phyloP scores from a whole-genome alignment of 2,329 filamentous ascomycete species.

The Colletotrichum brevisporum region DNA sequence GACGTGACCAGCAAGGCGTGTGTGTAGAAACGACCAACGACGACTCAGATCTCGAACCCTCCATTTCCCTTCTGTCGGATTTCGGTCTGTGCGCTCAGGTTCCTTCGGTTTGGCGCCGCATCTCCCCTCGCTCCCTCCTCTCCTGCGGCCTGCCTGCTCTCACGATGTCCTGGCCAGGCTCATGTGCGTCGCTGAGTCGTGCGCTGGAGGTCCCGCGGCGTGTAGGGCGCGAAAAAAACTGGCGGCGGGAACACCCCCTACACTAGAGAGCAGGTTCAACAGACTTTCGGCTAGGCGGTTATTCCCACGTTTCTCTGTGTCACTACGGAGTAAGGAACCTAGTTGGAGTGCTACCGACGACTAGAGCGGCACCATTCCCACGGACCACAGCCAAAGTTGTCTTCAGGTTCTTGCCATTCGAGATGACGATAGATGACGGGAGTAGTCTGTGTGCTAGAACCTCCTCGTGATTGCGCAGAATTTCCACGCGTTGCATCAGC shows the following conservation, averaged over 20 bases:
- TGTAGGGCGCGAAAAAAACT: not conserved
- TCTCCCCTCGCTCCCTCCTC: not conserved
- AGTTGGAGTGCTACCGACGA: not conserved
- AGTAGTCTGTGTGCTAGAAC: not conserved
- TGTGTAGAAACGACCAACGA: slow-evolving; percentile 17
- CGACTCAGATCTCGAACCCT: slow-evolving; percentile 30
- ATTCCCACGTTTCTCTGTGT: slow-evolving; percentile 14
- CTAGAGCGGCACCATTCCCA: not conserved
- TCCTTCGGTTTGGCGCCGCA: slow-evolving; percentile 20
- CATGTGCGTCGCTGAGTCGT: not conserved
- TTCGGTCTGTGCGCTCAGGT: slow-evolving; percentile 29
- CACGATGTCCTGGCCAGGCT: not conserved
- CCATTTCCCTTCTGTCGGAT: slow-evolving; percentile 34
- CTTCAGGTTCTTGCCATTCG: not conserved
- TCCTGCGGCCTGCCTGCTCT: not conserved
- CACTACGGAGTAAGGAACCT: too few relatives aligned
- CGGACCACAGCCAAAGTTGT: not conserved
- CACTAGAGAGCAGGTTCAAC: slow-evolving; percentile 7
- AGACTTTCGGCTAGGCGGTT: slow-evolving; percentile 36
- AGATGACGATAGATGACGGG: not conserved
- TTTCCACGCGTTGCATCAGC: not conserved
- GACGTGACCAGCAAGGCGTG: slow-evolving; percentile 19
- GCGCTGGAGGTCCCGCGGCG: not conserved
- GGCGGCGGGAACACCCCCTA: slow-evolving; percentile 7
- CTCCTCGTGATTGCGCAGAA: not conserved